Conservation (phyloP, 306 rosid genomes). For the Gleditsia sinensis region DNA sequence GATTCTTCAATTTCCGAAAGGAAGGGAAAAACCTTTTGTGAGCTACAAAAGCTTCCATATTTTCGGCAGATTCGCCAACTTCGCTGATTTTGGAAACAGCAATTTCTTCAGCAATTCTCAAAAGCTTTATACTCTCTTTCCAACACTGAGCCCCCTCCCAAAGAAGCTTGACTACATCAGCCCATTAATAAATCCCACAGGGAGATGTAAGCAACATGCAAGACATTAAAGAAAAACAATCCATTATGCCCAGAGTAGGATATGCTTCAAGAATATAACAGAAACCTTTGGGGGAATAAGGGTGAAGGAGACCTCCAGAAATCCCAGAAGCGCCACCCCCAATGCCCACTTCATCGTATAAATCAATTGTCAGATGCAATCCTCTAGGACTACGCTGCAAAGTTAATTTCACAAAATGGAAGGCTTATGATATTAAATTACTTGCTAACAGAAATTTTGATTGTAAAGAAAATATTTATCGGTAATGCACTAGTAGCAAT, state of each 20-base stretch:
- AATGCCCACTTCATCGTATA: constrained; percentile 82
- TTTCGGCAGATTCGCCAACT: constrained; percentile 36
- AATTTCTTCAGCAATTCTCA: constrained; percentile 72
- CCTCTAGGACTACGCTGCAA: constrained; percentile 70
- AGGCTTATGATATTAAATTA: not conserved
- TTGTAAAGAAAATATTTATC: not conserved
- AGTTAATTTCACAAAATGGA: constrained; percentile 17
- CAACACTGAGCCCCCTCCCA: constrained; percentile 91
- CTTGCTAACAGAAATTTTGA: not conserved
- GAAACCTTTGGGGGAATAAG: constrained; percentile 91
- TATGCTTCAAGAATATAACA: constrained; percentile 7
- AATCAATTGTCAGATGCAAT: constrained; percentile 56
- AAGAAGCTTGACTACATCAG: constrained; percentile 62
- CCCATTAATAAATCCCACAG: constrained; percentile 15
- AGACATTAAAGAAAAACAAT: constrained; percentile 2
- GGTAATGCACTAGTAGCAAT: not conserved
- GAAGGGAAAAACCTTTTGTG: constrained; percentile 60
- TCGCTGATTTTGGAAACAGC: constrained; percentile 30
- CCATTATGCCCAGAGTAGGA: not conserved
- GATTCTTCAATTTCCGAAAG: constrained; percentile 4
- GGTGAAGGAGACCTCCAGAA: constrained; percentile 92
- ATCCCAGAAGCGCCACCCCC: constrained; percentile 96
- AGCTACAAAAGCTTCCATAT: constrained; percentile 39
- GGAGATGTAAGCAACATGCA: not conserved
- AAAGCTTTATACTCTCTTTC: constrained; percentile 76